Evolutionary conservation across 345 rosid species (phyloP), one percentile per base, ranked within the genome.

Genomic region (Eucalyptus sp.): DNA sequence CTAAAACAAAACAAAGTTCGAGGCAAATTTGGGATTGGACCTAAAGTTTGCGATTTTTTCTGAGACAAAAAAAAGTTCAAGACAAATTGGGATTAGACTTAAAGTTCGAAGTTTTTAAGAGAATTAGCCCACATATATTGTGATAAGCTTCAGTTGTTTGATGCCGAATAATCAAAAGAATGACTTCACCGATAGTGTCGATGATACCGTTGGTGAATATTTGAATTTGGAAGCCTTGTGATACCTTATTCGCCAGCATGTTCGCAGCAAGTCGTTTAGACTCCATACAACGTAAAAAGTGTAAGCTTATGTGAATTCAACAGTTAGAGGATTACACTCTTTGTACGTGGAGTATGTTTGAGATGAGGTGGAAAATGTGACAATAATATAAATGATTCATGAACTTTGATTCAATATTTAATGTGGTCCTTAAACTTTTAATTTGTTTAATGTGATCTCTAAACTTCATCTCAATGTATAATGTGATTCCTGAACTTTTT

Each of bases 391-490:
- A 56, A 56, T 56, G 1, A 0, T 56, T 56, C 62, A 24, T 2
- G 0, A 56, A 24, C 0, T 56, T 56, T 56, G 13, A 24, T 18
- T 24, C 13, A 24, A 56, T 56, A 56, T 24, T 0, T 24, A 56
- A 56, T 9, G 13, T 9, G 27, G 0, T 22, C 5, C 6, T 20
- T 9, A 56, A 56, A 56, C 0, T 56, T 56, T 56, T 56, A 22
- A 56, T 56, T 20, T 56, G 6, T 56, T 56, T 24, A 54, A 56
- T 22, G 12, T 0, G 12, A 0, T 56, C 0, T 22, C 13, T 56
- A 24, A 0, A 56, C 3, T 56, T 1, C 4, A 0, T 52, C 56
- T 52, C 24, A 18, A 18, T 52, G 0, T 52, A 18, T 0, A 52
- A 0, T 56, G 13, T 0, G 1, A 10, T 24, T 56, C 62, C 0